Conservation (phyloP, 345 rosid species). For the Pugionium cornutum region DNA sequence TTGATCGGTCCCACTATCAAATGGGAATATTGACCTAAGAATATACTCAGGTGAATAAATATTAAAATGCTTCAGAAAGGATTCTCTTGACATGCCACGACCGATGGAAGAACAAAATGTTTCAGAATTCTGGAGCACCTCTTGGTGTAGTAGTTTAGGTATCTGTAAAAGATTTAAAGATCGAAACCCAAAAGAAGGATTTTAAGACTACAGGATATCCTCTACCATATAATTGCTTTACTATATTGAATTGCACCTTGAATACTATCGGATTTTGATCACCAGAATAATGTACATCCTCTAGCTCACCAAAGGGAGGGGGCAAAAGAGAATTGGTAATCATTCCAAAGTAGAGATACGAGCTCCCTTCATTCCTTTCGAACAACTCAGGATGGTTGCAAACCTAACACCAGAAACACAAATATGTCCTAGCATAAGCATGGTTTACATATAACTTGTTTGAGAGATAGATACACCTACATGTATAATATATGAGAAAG, state of each 20-base stretch:
- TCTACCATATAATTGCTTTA: slow-evolving; percentile 5
- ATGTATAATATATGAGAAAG: slow-evolving; percentile 4
- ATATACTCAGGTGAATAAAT: slow-evolving; percentile 73
- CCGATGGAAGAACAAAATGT: slow-evolving; percentile 48
- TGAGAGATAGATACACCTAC: slow-evolving; percentile 19
- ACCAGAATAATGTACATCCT: slow-evolving; percentile 80
- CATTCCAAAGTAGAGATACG: slow-evolving; percentile 85
- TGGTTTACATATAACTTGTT: slow-evolving; percentile 5
- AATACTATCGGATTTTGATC: slow-evolving; percentile 75
- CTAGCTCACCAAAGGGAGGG: slow-evolving; percentile 95
- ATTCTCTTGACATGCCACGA: slow-evolving; percentile 64
- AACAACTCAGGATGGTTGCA: slow-evolving; percentile 99
- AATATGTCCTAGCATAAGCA: slow-evolving; percentile 26
- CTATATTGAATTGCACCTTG: slow-evolving; percentile 54
- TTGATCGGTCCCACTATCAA: slow-evolving; percentile 42
- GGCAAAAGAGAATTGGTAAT: slow-evolving; percentile 86
- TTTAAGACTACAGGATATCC: slow-evolving; percentile 28
- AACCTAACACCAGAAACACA: slow-evolving; percentile 57
- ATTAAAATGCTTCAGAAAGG: slow-evolving; percentile 67
- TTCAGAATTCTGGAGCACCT: slow-evolving; percentile 58
- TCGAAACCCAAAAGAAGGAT: slow-evolving; percentile 17
- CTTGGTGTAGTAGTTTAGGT: slow-evolving; percentile 71
- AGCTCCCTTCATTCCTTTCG: slow-evolving; percentile 97
- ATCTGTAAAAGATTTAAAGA: slow-evolving; percentile 53
- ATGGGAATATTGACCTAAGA: slow-evolving; percentile 51